These are phyloP conservation scores for Croton setiger DNA, from an alignment of 441 rosid genomes.

Conservation along the genomic window DNA sequence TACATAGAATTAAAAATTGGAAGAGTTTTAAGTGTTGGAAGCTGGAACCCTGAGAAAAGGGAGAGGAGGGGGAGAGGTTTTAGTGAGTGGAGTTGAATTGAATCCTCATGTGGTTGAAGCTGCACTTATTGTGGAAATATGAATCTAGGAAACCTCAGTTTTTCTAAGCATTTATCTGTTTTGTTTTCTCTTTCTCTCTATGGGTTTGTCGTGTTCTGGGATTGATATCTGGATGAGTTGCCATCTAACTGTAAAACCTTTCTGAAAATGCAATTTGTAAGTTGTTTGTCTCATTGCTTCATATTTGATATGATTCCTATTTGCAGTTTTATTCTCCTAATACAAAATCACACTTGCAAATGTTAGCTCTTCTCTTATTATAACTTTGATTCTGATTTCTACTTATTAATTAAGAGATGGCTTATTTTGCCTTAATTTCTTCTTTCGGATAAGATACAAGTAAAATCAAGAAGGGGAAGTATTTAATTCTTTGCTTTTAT, in stretches of 20 bases:
- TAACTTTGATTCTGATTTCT: neutral
- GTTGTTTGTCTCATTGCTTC: neutral
- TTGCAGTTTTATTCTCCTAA: conserved; percentile 1
- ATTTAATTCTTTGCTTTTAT: neutral
- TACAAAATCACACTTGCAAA: neutral
- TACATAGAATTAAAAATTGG: neutral
- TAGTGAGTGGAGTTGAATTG: conserved; percentile 4
- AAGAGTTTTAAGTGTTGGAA: conserved; percentile 6
- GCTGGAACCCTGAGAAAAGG: neutral
- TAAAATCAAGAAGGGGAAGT: conserved; percentile 12
- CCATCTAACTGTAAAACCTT: neutral
- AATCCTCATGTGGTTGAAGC: neutral
- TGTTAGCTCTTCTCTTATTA: neutral
- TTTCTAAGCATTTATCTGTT: conserved; percentile 3
- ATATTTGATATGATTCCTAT: neutral
- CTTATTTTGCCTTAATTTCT: neutral
- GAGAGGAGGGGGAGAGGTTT: neutral
- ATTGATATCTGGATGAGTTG: neutral
- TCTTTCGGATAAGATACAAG: conserved; percentile 8
- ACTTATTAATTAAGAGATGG: neutral
- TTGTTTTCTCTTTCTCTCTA: conserved; percentile 6
- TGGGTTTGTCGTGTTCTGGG: neutral
- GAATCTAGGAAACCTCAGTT: neutral
- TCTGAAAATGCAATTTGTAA: neutral
- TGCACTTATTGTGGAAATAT: conserved; percentile 1